Evolutionary conservation across 2,329 filamentous ascomycete species (phyloP), one percentile per base, ranked within the genome.

Genomic region (Diplocarpon rosae): DNA sequence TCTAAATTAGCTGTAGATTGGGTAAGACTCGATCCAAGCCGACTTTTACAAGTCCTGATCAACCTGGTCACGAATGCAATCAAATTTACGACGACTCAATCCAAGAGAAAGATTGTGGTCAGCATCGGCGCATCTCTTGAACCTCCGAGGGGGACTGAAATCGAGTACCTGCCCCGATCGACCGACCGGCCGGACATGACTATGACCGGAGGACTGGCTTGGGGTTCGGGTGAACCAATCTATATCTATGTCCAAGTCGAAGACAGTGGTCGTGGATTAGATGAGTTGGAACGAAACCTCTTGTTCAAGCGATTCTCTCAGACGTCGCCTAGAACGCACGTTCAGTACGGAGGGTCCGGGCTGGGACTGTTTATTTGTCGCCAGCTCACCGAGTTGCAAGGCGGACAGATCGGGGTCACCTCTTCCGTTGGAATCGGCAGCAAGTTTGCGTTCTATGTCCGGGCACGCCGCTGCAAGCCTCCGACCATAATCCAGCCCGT

Each of bases 1-100:
- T 66, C 65, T 3, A 64, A 71, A 1, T 65, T 80, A 1, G 65
- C 65, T 0, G 66, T 84, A 29, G 75, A 82, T 30, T 87, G 78
- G 69, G 75, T 88, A 2, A 65, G 71, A 29, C 63, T 87, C 24
- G 85, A 90, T 59, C 80, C 85, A 0, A 83, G 80, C 13, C 73
- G 85, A 17, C 77, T 90, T 39, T 73, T 84, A 41, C 85, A 90
- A 61, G 81, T 89, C 1, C 68, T 89, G 3, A 87, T 90, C 60
- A 90, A 90, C 55, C 70, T 90, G 1, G 74, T 85, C 8, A 85
- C 83, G 7, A 90, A 90, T 56, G 83, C 84, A 0, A 80, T 90
- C 61, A 90, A 90, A 56, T 90, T 89, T 58, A 90, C 85, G 1
- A 78, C 78, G 30, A 70, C 70, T 0, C 75, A 80, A 14, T 69